A percentile compares a stretch with the other conserved stretches of the same genome.
phyloP scores from a whole-genome alignment of 2,329 filamentous ascomycete species.

The Pochonia chlamydosporia region DNA sequence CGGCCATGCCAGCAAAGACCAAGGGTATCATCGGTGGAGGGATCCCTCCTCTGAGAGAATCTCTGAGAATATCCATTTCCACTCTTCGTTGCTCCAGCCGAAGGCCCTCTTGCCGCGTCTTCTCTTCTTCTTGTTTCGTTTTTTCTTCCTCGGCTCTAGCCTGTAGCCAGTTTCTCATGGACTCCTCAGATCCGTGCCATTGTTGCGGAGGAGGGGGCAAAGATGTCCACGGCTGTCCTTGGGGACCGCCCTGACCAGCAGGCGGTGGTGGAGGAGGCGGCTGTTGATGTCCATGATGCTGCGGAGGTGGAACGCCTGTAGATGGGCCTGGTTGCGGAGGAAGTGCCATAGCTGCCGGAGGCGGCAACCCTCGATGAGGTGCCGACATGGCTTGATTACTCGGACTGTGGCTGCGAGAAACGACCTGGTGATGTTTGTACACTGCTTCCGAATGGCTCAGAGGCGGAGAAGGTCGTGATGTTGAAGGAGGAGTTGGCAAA shows the following conservation, averaged over 20 bases:
- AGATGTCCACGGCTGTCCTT: slow-evolving; percentile 40
- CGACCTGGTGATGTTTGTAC: slow-evolving; percentile 32
- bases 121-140: slow-evolving; percentile 69
- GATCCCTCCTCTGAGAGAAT: slow-evolving; percentile 63
- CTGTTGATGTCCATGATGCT: slow-evolving; percentile 20
- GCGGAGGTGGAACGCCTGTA: slow-evolving; percentile 18
- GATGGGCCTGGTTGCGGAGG: slow-evolving; percentile 38
- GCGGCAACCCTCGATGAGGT: slow-evolving; percentile 64
- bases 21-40: slow-evolving; percentile 70
- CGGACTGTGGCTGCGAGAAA: slow-evolving; percentile 40
- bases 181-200: slow-evolving; percentile 63
- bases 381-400: slow-evolving; percentile 58
- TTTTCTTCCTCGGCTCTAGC: slow-evolving; percentile 70
- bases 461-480: slow-evolving; percentile 49
- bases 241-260: slow-evolving; percentile 21
- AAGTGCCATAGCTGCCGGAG: slow-evolving; percentile 59
- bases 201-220: slow-evolving; percentile 59
- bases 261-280: slow-evolving; percentile 16
- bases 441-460: slow-evolving; percentile 42
- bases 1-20: slow-evolving; percentile 65
- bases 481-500: slow-evolving; percentile 52
- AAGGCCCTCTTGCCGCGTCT: slow-evolving; percentile 56
- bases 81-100: slow-evolving; percentile 67
- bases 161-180: slow-evolving; percentile 65
- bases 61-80: slow-evolving; percentile 66